Percentiles rank a stretch among this genome's conserved stretches.
phyloP scores from a whole-genome alignment of 148 eudicot species.

The Cornus kousa region DNA sequence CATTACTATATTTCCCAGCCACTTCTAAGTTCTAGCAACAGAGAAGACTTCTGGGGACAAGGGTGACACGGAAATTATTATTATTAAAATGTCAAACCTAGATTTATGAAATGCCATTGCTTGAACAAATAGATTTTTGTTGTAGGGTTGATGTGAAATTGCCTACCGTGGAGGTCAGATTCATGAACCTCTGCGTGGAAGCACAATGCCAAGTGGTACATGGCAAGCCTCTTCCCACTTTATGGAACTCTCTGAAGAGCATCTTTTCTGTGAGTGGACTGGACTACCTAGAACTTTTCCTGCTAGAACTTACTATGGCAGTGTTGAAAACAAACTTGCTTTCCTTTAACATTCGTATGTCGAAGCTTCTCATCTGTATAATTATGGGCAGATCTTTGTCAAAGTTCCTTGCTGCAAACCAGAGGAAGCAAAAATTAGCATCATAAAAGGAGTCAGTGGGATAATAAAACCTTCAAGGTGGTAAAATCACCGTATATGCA shows the following conservation, averaged over 20 bases:
- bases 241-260: slow-evolving; percentile 44
- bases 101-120: neutral
- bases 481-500: too few relatives aligned
- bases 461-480: slow-evolving; percentile 64
- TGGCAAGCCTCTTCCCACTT: slow-evolving; percentile 58
- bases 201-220: slow-evolving; percentile 49
- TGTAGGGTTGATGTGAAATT: slow-evolving; percentile 48
- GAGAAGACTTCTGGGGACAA: too few relatives aligned
- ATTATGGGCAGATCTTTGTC: slow-evolving; percentile 33
- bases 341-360: too few relatives aligned
- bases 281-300: neutral
- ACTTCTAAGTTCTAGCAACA: too few relatives aligned
- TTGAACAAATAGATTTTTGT: neutral
- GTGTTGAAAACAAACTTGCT: too few relatives aligned
- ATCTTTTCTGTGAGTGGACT: slow-evolving; percentile 32
- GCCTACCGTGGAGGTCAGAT: slow-evolving; percentile 49
- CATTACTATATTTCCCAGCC: too few relatives aligned
- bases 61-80: too few relatives aligned
- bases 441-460: slow-evolving; percentile 56
- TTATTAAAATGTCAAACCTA: neutral
- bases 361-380: neutral
- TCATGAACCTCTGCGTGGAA: slow-evolving; percentile 36
- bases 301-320: neutral
- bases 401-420: slow-evolving; percentile 35
- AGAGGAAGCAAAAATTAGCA: slow-evolving; percentile 44